Evolutionary conservation across 1,284 basidiomycete species (phyloP).

Genomic region (Ustilago trichophora): DNA sequence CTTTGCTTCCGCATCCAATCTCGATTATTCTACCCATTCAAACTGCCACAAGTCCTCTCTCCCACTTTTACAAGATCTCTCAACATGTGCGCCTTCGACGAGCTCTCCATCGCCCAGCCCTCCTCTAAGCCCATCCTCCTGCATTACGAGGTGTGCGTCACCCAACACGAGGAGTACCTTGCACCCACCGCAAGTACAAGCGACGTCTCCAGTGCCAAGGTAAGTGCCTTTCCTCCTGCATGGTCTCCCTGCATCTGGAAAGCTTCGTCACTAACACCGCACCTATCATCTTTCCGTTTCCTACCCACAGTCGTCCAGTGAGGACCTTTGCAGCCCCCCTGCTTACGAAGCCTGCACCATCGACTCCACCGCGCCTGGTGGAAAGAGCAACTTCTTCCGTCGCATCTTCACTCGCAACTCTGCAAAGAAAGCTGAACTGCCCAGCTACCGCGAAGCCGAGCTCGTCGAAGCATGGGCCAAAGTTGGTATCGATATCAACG

Average conservation of each 20-base stretch:
- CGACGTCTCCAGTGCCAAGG: slow-evolving; percentile 7
- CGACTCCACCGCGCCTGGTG: neutral
- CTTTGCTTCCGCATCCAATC: too few species aligned
- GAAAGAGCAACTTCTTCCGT: slow-evolving; percentile 18
- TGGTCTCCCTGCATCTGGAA: too few species aligned
- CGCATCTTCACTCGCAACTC: slow-evolving; percentile 27
- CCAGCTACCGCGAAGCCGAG: slow-evolving; percentile 37
- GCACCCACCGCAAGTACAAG: neutral
- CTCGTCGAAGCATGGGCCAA: slow-evolving; percentile 33
- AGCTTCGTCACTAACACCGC: too few species aligned
- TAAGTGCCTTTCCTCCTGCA: too few species aligned
- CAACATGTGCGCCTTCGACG: slow-evolving; percentile 32
- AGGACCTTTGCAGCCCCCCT: slow-evolving; percentile 9
- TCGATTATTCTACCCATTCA: too few species aligned
- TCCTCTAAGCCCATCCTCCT: slow-evolving; percentile 3
- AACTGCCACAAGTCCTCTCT: too few species aligned
- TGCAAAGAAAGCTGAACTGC: slow-evolving; percentile 12
- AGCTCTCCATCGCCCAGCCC: slow-evolving; percentile 8
- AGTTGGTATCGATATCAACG: slow-evolving; percentile 41
- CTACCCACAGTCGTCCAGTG: slow-evolving; percentile 14
- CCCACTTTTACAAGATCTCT: neutral
- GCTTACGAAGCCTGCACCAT: slow-evolving; percentile 11
- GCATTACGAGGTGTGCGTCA: slow-evolving; percentile 17
- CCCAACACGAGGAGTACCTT: slow-evolving; percentile 7
- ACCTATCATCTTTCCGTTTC: too few species aligned